A percentile compares a stretch with the other conserved stretches of the same genome.
These are phyloP conservation scores for Plantago elongata DNA, from an alignment of 257 asterid genomes.

Conservation along the genomic window DNA sequence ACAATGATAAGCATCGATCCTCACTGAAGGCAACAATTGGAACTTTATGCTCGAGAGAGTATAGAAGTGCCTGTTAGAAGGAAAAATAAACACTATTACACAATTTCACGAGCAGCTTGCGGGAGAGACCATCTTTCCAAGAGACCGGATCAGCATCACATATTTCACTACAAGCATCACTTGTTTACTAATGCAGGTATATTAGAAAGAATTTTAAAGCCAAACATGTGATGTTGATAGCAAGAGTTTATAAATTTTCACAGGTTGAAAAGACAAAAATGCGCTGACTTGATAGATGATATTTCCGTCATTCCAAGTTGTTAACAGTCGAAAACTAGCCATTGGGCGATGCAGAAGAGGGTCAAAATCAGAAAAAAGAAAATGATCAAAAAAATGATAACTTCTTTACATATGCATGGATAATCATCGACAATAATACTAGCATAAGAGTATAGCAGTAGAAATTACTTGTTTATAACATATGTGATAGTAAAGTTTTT, in stretches of 20 bases:
- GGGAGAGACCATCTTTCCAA: too few species aligned
- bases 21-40: constrained; percentile 88
- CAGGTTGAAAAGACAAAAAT: constrained; percentile 2
- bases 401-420: background rate
- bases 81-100: background rate
- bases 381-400: background rate
- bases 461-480: constrained; percentile 6
- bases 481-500: background rate
- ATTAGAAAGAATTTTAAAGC: too few species aligned
- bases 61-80: constrained; percentile 61
- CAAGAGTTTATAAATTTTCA: background rate
- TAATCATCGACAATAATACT: background rate
- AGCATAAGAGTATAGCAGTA: constrained; percentile 5
- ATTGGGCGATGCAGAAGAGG: constrained; percentile 1
- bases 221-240: too few species aligned
- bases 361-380: background rate
- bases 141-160: too few species aligned
- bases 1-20: constrained; percentile 76
- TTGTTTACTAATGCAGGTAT: too few species aligned
- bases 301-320: background rate
- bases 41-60: constrained; percentile 69
- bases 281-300: background rate
- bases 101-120: too few species aligned
- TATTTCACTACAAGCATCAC: too few species aligned
- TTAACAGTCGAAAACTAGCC: background rate